Evolutionary conservation across 2,329 filamentous ascomycete species (phyloP), one percentile per base, ranked within the genome.

Genomic region (Aciculosporium take): DNA sequence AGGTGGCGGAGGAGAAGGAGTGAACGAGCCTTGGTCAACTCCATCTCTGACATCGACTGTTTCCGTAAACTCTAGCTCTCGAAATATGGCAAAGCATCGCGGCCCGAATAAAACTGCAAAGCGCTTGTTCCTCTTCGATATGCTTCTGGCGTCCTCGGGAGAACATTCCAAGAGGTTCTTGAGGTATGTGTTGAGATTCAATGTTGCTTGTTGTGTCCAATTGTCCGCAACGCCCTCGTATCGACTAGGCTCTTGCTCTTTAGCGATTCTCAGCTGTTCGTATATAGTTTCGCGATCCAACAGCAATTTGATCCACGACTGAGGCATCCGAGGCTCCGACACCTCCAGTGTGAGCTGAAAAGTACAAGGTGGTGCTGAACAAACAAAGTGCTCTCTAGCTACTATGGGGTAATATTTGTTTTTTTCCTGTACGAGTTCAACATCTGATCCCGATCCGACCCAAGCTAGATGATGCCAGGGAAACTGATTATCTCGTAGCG

Each of bases 61-160:
- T 49, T 72, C 67, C 2, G 55, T 48, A 35, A 74, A 76, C 9
- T 67, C 70, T 4, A 77, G 56, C 10, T 62, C 61, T 12, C 56
- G 57, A 48, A 76, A 71, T 10, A 76, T 60, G 18, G 56, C 51
- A 35, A 68, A 65, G 39, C 69, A 70, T 4, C 67, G 64, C 4
- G 61, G 60, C 0, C 71, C 69, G 43, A 76, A 75, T 6, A 72
- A 60, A 2, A 74, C 66, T 21, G 59, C 57, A 41, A 76, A 76
- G 12, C 68, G 65, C 51, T 75, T 76, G 48, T 77, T 77, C 1
- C 72, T 59, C 40, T 69, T 69, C 2, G 71, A 71, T 28, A 77
- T 74, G 38, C 59, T 68, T 34, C 67, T 58, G 0, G 53, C 53
- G 7, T 60, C 58, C 28, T 59, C 57, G 1, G 56, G 55, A 2